phyloP scores from a whole-genome alignment of 2,329 filamentous ascomycete species.

The Hirsutella minnesotensis region DNA sequence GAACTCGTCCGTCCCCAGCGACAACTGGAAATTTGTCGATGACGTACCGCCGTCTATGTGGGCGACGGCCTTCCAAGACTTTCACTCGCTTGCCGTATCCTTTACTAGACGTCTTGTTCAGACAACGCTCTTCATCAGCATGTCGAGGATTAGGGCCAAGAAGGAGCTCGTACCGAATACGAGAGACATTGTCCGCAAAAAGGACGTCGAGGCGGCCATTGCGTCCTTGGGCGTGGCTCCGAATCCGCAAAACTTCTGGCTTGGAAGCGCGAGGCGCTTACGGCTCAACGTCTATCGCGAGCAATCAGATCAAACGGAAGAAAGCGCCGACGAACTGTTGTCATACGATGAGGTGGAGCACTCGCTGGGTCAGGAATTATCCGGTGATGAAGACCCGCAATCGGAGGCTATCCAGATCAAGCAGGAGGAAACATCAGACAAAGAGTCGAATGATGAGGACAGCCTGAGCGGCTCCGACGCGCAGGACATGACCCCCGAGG shows the following conservation, averaged over 20 bases:
- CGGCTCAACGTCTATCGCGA: constrained; percentile 34
- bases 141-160: constrained; percentile 51
- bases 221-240: constrained; percentile 31
- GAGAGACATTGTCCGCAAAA: constrained; percentile 21
- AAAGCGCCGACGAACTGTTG: constrained; percentile 20
- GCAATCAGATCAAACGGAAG: constrained; percentile 11
- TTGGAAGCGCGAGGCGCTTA: constrained; percentile 33
- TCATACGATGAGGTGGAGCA: constrained; percentile 32
- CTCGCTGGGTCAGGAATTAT: constrained; percentile 14
- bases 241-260: constrained; percentile 32
- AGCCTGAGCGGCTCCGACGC: constrained; percentile 6
- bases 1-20: constrained; percentile 50
- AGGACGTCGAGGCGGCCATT: constrained; percentile 38
- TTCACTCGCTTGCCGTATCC: constrained; percentile 55
- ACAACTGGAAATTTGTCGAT: constrained; percentile 55
- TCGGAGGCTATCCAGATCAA: constrained; percentile 2
- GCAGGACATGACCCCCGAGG: constrained; percentile 7
- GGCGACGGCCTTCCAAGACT: constrained; percentile 63
- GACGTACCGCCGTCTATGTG: constrained; percentile 58
- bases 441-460: constrained; percentile 9
- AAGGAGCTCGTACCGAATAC: constrained; percentile 16
- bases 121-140: constrained; percentile 56
- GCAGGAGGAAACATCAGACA: constrained; percentile 2
- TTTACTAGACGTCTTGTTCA: constrained; percentile 61
- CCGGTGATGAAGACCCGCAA: constrained; percentile 5